Evolutionary conservation across 1,284 basidiomycete species (phyloP).

Genomic region (Grifola frondosa): DNA sequence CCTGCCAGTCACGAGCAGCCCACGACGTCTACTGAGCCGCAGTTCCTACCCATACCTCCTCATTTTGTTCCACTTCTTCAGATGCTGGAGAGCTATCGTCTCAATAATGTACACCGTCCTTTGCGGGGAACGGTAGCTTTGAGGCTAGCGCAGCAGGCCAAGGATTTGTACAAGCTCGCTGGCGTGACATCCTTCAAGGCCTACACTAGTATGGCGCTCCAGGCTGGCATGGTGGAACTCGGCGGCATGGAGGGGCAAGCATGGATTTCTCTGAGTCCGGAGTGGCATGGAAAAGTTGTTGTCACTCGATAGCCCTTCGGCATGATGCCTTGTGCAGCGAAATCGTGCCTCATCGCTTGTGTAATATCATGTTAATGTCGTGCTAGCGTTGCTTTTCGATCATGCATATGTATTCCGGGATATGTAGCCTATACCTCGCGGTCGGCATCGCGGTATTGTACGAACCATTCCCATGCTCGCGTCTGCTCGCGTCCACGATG

Average conservation of each 20-base stretch:
- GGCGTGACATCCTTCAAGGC: constrained; percentile 45
- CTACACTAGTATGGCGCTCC: constrained; percentile 45
- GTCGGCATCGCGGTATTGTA: no score
- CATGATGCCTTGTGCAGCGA: no score
- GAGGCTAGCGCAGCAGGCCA: constrained; percentile 36
- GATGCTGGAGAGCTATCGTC: constrained; percentile 24
- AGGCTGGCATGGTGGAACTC: constrained; percentile 45
- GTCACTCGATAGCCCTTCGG: no score
- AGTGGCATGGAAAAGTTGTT: constrained; percentile 12
- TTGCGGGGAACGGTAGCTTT: constrained; percentile 40
- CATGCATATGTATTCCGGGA: no score
- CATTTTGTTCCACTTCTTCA: constrained; percentile 15
- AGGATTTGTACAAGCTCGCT: constrained; percentile 40
- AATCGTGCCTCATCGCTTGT: no score
- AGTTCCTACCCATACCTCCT: no score
- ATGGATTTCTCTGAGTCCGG: constrained; percentile 45
- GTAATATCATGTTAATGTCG: no score
- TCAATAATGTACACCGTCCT: constrained; percentile 33
- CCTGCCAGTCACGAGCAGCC: neutral
- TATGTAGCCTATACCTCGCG: no score
- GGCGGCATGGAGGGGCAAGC: constrained; percentile 41
- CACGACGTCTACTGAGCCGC: neutral
- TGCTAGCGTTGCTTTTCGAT: no score
- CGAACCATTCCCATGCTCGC: no score
- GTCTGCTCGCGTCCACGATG: no score